Evolutionary conservation across 192 early-diverging fungal genomes (phyloP), one percentile per base, ranked within the genome.

Genomic region (Backusella morwellensis): DNA sequence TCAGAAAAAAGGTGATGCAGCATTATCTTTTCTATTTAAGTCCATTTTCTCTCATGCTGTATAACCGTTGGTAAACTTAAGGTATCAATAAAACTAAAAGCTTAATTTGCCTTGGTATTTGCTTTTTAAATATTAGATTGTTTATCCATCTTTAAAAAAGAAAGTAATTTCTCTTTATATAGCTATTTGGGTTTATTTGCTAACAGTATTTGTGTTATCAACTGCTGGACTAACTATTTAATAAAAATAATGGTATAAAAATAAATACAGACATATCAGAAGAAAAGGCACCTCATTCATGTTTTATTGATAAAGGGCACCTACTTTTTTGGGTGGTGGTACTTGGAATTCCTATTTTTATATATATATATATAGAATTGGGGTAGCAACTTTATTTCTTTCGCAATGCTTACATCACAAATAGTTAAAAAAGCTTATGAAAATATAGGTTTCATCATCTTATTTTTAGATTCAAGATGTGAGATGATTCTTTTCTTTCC

Each of bases 381-480:
- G 26, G 2, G 29, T 29, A 21, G n/a, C 19, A 63, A 3, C 7
- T 29, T 3, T 63, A 26, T 50, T 50, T 50, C 6, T n/a, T n/a
- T 56, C 6, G 21, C 54, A 21, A 56, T 9, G n/a, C 21, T 23
- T 63, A 5, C 56, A 59, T 11, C 19, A 59, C 56, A 63, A 63
- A 29, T 12, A 19, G 11, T 23, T 56, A 23, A 63, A 63, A 36
- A 63, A 63, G 23, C 26, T 29, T 63, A 63, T 23, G n/a, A 63
- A 63, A 29, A 11, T 44, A 44, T 44, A 44, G 15, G 23, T 29
- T 63, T 29, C 21, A 29, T 63, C 26, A 8, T 63, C 32, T 32
- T 63, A 63, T 63, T 63, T 63, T 63, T 63, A 63, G 56, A 63
- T 63, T 63, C 4, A 63, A 9, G n/a, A 59, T 63, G 29, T 63